phyloP scores from a whole-genome alignment of 495 filamentous ascomycete species.

The Lophium mytilinum region DNA sequence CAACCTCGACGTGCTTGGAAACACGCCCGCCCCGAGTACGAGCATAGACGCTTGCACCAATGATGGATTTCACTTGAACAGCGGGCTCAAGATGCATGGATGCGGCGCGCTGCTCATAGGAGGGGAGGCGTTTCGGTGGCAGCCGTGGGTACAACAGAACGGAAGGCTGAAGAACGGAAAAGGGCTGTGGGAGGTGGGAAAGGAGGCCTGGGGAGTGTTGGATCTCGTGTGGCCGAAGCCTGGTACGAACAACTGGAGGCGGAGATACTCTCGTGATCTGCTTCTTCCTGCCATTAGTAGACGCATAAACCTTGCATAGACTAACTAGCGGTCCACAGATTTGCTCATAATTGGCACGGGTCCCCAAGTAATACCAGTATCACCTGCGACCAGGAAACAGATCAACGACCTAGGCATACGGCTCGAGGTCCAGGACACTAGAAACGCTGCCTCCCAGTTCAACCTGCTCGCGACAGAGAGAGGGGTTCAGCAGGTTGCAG shows the following conservation, averaged over 20 bases:
- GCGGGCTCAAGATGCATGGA: slow-evolving; percentile 55
- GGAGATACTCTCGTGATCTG: not conserved
- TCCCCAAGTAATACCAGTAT: slow-evolving; percentile 60
- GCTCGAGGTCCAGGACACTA: slow-evolving; percentile 83
- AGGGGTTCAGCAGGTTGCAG: slow-evolving; percentile 63
- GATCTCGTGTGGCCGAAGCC: slow-evolving; percentile 82
- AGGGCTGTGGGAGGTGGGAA: slow-evolving; percentile 55
- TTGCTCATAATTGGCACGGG: slow-evolving; percentile 82
- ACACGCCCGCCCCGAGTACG: slow-evolving; percentile 66
- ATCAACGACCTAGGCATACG: slow-evolving; percentile 75
- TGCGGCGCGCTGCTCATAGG: slow-evolving; percentile 67
- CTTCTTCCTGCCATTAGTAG: no score
- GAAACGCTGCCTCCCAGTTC: slow-evolving; percentile 87
- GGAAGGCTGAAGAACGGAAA: slow-evolving; percentile 7
- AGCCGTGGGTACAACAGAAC: slow-evolving; percentile 53
- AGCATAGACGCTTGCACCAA: slow-evolving; percentile 68
- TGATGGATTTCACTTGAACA: slow-evolving; percentile 77
- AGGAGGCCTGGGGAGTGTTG: slow-evolving; percentile 68
- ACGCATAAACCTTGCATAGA: not conserved
- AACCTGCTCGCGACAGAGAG: slow-evolving; percentile 56
- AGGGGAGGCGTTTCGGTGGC: slow-evolving; percentile 83
- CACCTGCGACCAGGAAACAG: slow-evolving; percentile 60
- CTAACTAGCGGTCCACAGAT: slow-evolving; percentile 45
- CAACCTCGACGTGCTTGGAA: slow-evolving; percentile 69
- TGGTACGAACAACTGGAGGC: slow-evolving; percentile 46